Evolutionary conservation across 75 land plant species (phyloP).

Genomic region (Picea glauca): DNA sequence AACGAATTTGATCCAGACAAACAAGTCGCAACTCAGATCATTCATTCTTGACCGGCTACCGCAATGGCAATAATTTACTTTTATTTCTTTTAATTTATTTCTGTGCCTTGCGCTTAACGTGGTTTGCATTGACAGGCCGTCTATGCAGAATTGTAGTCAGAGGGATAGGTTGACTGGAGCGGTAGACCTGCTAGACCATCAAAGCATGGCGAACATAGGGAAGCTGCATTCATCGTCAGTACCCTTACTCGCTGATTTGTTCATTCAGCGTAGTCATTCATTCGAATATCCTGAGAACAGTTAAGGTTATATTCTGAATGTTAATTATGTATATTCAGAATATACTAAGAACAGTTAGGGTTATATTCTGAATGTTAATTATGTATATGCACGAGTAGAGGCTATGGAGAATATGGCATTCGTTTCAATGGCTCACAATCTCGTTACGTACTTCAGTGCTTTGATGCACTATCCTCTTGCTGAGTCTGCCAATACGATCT

Average conservation of each 20-base stretch:
- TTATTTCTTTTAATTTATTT: too few relatives aligned
- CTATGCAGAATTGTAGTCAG: not conserved
- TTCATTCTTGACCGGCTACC: too few relatives aligned
- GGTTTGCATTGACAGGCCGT: too few relatives aligned
- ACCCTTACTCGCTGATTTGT: not conserved
- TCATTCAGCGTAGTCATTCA: not conserved
- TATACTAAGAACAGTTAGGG: not conserved
- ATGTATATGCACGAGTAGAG: not conserved
- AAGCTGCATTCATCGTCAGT: too few relatives aligned
- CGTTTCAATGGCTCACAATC: slow-evolving; percentile 18
- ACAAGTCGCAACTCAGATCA: too few relatives aligned
- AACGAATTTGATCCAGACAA: too few relatives aligned
- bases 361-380: not conserved
- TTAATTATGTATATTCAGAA: not conserved
- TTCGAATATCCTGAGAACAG: not conserved
- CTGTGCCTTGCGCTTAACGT: too few relatives aligned
- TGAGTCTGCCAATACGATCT: slow-evolving; percentile 22
- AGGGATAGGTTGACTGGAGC: slow-evolving; percentile 16
- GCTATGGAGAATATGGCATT: not conserved
- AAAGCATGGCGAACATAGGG: too few relatives aligned
- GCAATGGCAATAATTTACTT: too few relatives aligned
- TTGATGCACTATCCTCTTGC: slow-evolving; percentile 9
- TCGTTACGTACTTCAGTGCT: slow-evolving; percentile 18
- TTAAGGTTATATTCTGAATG: not conserved
- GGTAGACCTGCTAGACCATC: too few relatives aligned